Percentiles rank a stretch among this genome's conserved stretches.
These are phyloP conservation scores for Aspergillus viridinutans DNA, from an alignment of 2,329 filamentous ascomycete genomes.

Conservation along the genomic window DNA sequence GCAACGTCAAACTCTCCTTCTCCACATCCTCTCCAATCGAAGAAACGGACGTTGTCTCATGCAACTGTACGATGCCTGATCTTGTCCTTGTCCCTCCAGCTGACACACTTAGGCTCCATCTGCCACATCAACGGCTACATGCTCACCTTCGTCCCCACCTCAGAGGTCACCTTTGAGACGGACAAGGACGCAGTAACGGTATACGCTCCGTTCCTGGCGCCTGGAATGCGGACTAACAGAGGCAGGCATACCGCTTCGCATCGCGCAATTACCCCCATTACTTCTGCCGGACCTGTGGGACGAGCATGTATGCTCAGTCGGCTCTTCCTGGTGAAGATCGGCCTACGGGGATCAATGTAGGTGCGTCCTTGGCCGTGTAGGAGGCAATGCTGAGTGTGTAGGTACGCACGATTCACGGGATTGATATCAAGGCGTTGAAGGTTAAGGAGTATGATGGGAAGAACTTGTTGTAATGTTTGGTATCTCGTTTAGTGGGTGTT, in stretches of 20 bases:
- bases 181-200: constrained; percentile 21
- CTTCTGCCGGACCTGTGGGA: constrained; percentile 30
- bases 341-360: constrained; percentile 28
- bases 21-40: constrained; percentile 12
- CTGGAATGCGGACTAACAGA: not conserved
- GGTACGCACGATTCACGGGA: constrained; percentile 22
- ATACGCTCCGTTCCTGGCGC: not conserved
- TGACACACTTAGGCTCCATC: constrained; percentile 21
- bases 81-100: not conserved
- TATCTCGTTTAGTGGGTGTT: not conserved
- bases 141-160: constrained; percentile 21
- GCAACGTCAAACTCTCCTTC: constrained; percentile 18
- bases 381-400: constrained; percentile 1
- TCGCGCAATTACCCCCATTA: constrained; percentile 23
- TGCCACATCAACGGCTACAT: constrained; percentile 29
- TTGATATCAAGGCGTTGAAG: constrained; percentile 24
- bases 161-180: constrained; percentile 18
- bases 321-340: constrained; percentile 13
- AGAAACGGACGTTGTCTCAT: constrained; percentile 12
- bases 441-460: constrained; percentile 20
- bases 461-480: not conserved
- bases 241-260: constrained; percentile 25
- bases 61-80: constrained; percentile 15
- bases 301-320: constrained; percentile 22
- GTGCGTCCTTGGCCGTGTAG: not conserved